Evolutionary conservation across 306 rosid species (phyloP).

Genomic region (Senna siamea): DNA sequence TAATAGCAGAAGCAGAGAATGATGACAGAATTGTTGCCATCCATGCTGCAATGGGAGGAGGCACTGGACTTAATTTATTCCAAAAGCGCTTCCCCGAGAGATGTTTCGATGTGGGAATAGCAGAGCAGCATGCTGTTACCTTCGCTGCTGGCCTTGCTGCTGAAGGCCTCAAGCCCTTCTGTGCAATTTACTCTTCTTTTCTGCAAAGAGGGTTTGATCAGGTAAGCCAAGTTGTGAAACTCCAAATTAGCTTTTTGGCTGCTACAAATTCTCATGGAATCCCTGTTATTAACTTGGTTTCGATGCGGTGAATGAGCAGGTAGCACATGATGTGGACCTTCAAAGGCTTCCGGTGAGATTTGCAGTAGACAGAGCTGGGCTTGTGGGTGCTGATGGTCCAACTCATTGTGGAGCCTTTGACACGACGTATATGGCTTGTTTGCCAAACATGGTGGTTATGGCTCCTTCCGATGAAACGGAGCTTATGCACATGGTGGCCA

Average conservation of each 20-base stretch:
- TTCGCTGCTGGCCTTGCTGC: constrained; percentile 60
- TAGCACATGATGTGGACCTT: constrained; percentile 62
- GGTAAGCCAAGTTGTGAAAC: not conserved
- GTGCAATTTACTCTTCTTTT: constrained; percentile 65
- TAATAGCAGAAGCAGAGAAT: constrained; percentile 55
- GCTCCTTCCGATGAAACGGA: constrained; percentile 56
- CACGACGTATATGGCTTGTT: constrained; percentile 58
- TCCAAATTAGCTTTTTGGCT: not conserved
- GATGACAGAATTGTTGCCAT: constrained; percentile 52
- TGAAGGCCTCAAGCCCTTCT: constrained; percentile 60
- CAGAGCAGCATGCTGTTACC: constrained; percentile 63
- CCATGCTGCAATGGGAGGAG: constrained; percentile 70
- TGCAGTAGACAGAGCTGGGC: constrained; percentile 59
- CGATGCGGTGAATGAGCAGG: not conserved
- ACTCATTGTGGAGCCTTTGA: constrained; percentile 64
- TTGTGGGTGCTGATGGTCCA: constrained; percentile 64
- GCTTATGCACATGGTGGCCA: constrained; percentile 64
- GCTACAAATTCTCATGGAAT: not conserved
- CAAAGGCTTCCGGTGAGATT: constrained; percentile 60
- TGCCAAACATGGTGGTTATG: constrained; percentile 65
- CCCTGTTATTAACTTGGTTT: no score
- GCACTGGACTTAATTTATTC: constrained; percentile 60
- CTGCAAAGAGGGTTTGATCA: constrained; percentile 58
- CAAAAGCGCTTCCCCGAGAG: constrained; percentile 47
- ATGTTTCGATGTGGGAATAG: constrained; percentile 62